phyloP scores from a whole-genome alignment of 805 yeast species.

The Komagataella kurtzmanii region DNA sequence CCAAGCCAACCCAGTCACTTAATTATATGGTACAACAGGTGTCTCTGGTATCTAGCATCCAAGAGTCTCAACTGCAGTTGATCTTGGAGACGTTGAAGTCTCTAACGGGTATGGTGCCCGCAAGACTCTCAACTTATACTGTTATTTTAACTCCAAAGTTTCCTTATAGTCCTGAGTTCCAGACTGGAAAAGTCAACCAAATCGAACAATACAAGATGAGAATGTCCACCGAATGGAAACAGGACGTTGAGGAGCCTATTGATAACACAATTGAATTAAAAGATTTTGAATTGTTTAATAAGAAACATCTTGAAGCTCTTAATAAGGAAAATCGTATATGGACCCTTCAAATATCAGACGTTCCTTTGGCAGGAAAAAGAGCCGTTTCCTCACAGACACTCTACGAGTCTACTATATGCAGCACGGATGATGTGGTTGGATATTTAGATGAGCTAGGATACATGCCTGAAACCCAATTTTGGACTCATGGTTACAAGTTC shows the following conservation, averaged over 20 bases:
- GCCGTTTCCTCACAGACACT: conserved; percentile 55
- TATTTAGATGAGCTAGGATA: conserved; percentile 59
- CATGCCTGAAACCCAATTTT: conserved; percentile 43
- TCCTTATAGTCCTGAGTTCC: conserved; percentile 37
- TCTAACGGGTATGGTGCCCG: conserved; percentile 36
- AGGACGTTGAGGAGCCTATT: neutral
- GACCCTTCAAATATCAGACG: conserved; percentile 56
- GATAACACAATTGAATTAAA: neutral
- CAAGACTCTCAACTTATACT: conserved; percentile 31
- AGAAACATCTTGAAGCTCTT: conserved; percentile 6
- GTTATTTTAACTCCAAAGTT: conserved; percentile 34
- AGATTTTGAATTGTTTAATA: conserved; percentile 1
- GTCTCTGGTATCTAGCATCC: conserved; percentile 29
- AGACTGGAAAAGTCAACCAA: conserved; percentile 43
- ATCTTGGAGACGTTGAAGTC: conserved; percentile 35
- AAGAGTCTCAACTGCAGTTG: conserved; percentile 25
- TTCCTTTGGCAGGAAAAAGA: conserved; percentile 64
- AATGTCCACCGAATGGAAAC: conserved; percentile 33
- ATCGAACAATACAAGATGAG: conserved; percentile 40
- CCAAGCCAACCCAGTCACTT: neutral
- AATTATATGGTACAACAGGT: conserved; percentile 39
- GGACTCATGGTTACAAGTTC: conserved; percentile 48
- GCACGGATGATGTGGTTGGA: conserved; percentile 30
- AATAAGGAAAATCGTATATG: conserved; percentile 24
- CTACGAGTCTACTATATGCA: conserved; percentile 42